phyloP scores from a whole-genome alignment of 2,329 filamentous ascomycete species.

The Claviceps sp. region DNA sequence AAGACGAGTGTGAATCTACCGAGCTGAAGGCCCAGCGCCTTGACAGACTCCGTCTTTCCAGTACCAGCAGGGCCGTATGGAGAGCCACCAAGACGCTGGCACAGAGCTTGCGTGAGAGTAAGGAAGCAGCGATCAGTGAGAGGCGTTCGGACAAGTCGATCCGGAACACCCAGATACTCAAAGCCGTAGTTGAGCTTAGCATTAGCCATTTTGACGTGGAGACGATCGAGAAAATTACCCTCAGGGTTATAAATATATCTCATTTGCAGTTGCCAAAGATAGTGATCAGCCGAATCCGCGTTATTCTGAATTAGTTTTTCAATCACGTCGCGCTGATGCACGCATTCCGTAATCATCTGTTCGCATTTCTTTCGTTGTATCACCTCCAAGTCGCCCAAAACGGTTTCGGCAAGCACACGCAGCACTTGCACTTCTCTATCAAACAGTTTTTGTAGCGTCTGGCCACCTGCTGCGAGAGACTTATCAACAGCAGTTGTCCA shows the following conservation, averaged over 20 bases:
- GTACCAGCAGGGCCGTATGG: slow-evolving; percentile 96
- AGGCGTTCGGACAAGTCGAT: slow-evolving; percentile 90
- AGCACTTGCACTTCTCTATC: slow-evolving; percentile 77
- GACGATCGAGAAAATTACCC: slow-evolving; percentile 67
- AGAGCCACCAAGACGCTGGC: slow-evolving; percentile 88
- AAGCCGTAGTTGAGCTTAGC: slow-evolving; percentile 92
- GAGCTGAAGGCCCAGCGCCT: slow-evolving; percentile 89
- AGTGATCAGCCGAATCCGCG: slow-evolving; percentile 64
- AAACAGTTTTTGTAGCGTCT: slow-evolving; percentile 55
- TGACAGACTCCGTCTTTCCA: slow-evolving; percentile 98
- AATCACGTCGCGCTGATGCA: slow-evolving; percentile 90
- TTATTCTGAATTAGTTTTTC: slow-evolving; percentile 68
- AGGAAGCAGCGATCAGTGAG: slow-evolving; percentile 97
- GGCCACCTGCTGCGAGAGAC: slow-evolving; percentile 58
- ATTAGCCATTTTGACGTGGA: slow-evolving; percentile 94
- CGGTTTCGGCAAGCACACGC: slow-evolving; percentile 72
- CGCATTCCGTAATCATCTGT: slow-evolving; percentile 95
- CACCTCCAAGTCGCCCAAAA: slow-evolving; percentile 76
- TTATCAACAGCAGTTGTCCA: slow-evolving; percentile 85
- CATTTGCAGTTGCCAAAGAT: slow-evolving; percentile 94
- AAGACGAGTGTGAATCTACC: slow-evolving; percentile 97
- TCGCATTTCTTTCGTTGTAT: slow-evolving; percentile 94
- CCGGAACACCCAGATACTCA: slow-evolving; percentile 92
- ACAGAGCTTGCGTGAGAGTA: slow-evolving; percentile 89
- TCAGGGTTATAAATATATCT: slow-evolving; percentile 79